Percentiles rank a stretch among this genome's conserved stretches.
Evolutionary conservation across 2,329 filamentous ascomycete genomes (phyloP).

Genomic region (Lasiodiplodia citricola): DNA sequence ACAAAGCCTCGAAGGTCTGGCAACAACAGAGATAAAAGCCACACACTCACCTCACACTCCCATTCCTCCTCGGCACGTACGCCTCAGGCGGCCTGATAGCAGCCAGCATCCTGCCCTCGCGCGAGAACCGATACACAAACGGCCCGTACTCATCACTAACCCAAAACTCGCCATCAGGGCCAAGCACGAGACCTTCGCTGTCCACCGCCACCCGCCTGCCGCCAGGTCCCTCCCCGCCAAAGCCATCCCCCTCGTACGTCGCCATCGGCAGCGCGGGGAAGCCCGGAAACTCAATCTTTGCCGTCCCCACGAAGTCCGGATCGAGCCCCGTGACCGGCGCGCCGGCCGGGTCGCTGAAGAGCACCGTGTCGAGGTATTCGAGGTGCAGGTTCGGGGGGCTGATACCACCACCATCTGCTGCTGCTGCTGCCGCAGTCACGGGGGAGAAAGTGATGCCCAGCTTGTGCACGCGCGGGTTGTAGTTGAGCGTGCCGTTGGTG

Average conservation of each 20-base stretch:
- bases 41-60: conserved; percentile 46
- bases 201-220: conserved; percentile 67
- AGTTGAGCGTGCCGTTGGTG: conserved; percentile 63
- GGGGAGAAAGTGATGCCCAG: conserved; percentile 66
- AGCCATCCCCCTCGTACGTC: conserved; percentile 70
- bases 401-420: conserved; percentile 52
- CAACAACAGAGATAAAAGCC: too few species aligned
- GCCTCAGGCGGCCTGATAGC: conserved; percentile 70
- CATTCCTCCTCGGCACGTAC: conserved; percentile 68
- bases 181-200: conserved; percentile 69
- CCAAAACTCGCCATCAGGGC: conserved; percentile 68
- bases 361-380: conserved; percentile 67
- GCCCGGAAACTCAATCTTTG: conserved; percentile 58
- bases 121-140: conserved; percentile 70
- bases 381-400: conserved; percentile 63
- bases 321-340: conserved; percentile 69
- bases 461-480: conserved; percentile 68
- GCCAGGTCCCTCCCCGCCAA: conserved; percentile 65
- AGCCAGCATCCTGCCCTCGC: conserved; percentile 62
- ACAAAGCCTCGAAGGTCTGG: not conserved
- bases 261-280: conserved; percentile 68
- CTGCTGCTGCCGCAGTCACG: conserved; percentile 55
- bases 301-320: conserved; percentile 58
- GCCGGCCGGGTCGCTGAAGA: conserved; percentile 67
- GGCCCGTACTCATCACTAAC: conserved; percentile 72